Evolutionary conservation across 768 basidiomycete genomes (phyloP).

Genomic region (Suillus subluteus): DNA sequence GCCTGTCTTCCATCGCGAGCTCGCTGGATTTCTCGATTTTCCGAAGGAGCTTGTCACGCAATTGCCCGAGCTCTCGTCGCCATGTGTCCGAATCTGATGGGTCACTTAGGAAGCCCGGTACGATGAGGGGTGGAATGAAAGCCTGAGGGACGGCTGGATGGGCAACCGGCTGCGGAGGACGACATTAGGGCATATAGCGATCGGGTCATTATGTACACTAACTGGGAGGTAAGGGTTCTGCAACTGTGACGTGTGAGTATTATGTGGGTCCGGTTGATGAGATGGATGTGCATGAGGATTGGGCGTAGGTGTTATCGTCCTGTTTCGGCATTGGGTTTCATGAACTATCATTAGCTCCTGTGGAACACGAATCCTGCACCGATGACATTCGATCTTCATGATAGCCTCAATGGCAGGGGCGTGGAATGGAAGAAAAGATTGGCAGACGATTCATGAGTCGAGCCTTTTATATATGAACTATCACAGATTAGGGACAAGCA

Average conservation of each 20-base stretch:
- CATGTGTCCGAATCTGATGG: not conserved
- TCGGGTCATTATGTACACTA: not conserved
- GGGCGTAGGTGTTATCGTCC: too few relatives aligned
- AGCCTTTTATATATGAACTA: not conserved
- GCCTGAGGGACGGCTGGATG: not conserved
- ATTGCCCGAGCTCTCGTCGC: not conserved
- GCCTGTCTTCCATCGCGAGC: not conserved
- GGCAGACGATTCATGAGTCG: not conserved
- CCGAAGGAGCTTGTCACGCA: not conserved
- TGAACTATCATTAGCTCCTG: not conserved
- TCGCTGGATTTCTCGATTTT: conserved; percentile 9
- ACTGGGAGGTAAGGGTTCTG: not conserved
- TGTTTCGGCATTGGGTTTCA: not conserved
- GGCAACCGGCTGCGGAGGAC: not conserved
- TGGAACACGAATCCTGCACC: not conserved
- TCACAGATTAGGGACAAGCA: not conserved
- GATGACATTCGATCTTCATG: not conserved
- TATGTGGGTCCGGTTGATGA: not conserved
- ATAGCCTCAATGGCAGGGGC: not conserved
- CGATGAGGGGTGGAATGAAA: not conserved
- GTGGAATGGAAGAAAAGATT: not conserved
- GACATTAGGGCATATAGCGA: not conserved
- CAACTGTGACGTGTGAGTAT: not conserved
- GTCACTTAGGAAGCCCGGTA: not conserved
- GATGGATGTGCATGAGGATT: not conserved